These are phyloP conservation scores for Delitschia confertaspora DNA, from an alignment of 495 filamentous ascomycete species.

Conservation along the genomic window DNA sequence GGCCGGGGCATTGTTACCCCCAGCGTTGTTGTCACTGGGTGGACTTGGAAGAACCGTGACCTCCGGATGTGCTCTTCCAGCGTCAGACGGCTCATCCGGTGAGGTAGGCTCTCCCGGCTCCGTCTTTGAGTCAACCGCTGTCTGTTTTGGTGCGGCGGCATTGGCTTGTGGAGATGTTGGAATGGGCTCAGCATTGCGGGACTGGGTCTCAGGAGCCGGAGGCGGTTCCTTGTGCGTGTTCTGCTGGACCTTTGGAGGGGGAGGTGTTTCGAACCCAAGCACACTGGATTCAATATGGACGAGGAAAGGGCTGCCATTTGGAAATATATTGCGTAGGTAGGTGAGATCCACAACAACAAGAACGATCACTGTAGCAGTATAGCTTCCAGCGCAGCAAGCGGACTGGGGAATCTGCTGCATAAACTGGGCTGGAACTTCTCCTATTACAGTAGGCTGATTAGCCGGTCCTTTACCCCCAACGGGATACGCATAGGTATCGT, in stretches of 20 bases:
- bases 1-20: not conserved
- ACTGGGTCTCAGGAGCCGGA: too few species aligned
- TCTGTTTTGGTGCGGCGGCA: too few species aligned
- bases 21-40: conserved; percentile 6
- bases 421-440: conserved; percentile 16
- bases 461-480: conserved; percentile 13
- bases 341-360: conserved; percentile 19
- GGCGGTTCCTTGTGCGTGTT: not conserved
- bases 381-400: conserved; percentile 11
- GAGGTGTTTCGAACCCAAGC: conserved; percentile 9
- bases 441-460: conserved; percentile 7
- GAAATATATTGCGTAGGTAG: not conserved
- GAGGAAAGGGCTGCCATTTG: conserved; percentile 16
- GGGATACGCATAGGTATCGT: conserved; percentile 5
- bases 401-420: conserved; percentile 22
- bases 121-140: too few species aligned
- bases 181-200: too few species aligned
- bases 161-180: too few species aligned
- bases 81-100: too few species aligned
- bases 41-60: too few species aligned
- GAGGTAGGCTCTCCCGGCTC: too few species aligned
- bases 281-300: conserved; percentile 24
- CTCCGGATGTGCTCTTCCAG: too few species aligned
- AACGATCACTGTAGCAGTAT: conserved; percentile 16
- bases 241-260: not conserved